A percentile compares a stretch with the other conserved stretches of the same genome.
Evolutionary conservation across 495 filamentous ascomycete genomes (phyloP).

Genomic region (Aspergillus haitiensis): DNA sequence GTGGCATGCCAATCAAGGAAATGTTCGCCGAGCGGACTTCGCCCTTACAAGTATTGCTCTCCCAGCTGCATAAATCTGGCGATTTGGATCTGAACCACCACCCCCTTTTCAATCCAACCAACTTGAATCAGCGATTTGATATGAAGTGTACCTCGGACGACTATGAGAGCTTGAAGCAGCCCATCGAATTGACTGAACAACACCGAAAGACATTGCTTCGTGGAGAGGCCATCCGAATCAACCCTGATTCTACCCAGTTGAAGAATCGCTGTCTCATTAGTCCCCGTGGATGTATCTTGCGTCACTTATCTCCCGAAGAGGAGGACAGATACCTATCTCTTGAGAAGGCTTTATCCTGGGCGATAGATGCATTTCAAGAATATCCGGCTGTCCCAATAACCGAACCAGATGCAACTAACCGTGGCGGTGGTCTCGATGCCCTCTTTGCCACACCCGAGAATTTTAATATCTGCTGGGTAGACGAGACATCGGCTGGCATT

Average conservation of each 20-base stretch:
- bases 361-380: slow-evolving; percentile 33
- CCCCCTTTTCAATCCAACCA: slow-evolving; percentile 56
- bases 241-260: slow-evolving; percentile 34
- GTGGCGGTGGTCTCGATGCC: slow-evolving; percentile 45
- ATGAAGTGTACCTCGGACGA: slow-evolving; percentile 51
- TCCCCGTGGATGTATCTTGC: slow-evolving; percentile 74
- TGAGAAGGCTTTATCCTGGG: slow-evolving; percentile 57
- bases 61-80: slow-evolving; percentile 50
- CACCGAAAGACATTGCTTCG: slow-evolving; percentile 42
- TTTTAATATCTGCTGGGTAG: slow-evolving; percentile 46
- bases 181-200: slow-evolving; percentile 43
- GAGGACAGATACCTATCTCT: slow-evolving; percentile 75
- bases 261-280: slow-evolving; percentile 64
- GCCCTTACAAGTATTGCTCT: slow-evolving; percentile 46
- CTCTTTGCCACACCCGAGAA: slow-evolving; percentile 47
- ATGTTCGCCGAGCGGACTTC: slow-evolving; percentile 43
- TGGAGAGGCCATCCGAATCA: slow-evolving; percentile 43
- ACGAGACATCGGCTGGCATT: slow-evolving; percentile 32
- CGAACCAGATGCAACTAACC: slow-evolving; percentile 42
- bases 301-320: slow-evolving; percentile 71
- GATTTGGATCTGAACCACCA: slow-evolving; percentile 49
- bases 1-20: slow-evolving; percentile 38
- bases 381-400: slow-evolving; percentile 31
- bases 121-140: slow-evolving; percentile 51
- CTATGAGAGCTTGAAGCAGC: slow-evolving; percentile 39